Conservation (phyloP, 805 yeast genomes). For the Starmerella khaoyaiensis region DNA sequence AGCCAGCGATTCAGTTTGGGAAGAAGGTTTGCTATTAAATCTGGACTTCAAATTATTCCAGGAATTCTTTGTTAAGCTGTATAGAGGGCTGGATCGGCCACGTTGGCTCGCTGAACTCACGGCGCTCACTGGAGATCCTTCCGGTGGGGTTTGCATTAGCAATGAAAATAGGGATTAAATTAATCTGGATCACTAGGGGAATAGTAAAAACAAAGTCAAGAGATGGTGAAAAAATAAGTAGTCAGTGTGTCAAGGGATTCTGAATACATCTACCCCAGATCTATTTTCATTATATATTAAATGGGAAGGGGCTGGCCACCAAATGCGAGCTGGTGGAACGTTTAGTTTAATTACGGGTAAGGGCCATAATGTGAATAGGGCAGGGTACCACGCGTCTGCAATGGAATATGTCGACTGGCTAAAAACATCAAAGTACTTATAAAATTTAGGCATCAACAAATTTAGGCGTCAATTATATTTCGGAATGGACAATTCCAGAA, state of each 20-base stretch:
- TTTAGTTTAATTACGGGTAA: too few relatives aligned
- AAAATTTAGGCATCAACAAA: neutral
- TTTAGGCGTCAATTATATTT: neutral
- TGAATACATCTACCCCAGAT: too few relatives aligned
- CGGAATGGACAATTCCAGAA: neutral
- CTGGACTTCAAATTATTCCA: conserved; percentile 11
- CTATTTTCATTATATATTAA: too few relatives aligned
- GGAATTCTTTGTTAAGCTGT: conserved; percentile 6
- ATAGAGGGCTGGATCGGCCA: conserved; percentile 3
- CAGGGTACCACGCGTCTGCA: too few relatives aligned
- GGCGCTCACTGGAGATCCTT: neutral
- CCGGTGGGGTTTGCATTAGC: neutral
- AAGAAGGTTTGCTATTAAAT: neutral
- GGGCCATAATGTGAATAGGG: too few relatives aligned
- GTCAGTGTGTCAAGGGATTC: neutral
- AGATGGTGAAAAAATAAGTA: neutral
- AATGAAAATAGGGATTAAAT: neutral
- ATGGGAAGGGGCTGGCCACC: too few relatives aligned
- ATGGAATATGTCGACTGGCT: too few relatives aligned
- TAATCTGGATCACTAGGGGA: neutral
- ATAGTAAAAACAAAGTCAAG: neutral
- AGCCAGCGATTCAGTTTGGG: too few relatives aligned
- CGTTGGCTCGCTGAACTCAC: neutral
- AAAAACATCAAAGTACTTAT: neutral
- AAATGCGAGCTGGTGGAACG: too few relatives aligned